These are phyloP conservation scores for Trichosporon inkin DNA, from an alignment of 1,284 basidiomycete species.

Conservation along the genomic window DNA sequence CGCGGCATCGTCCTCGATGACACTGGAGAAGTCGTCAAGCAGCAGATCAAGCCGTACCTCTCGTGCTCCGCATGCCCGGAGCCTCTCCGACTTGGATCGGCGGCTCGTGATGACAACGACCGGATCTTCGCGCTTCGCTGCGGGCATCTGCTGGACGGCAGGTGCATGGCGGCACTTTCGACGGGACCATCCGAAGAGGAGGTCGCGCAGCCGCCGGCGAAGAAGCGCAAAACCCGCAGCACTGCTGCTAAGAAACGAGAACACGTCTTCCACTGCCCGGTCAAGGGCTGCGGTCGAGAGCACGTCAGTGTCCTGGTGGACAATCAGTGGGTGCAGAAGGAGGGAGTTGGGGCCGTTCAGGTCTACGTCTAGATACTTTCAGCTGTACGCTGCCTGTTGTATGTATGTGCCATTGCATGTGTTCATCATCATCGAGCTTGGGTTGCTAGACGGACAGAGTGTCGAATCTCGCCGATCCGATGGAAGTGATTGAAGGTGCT, in stretches of 20 bases:
- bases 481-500: too few relatives aligned
- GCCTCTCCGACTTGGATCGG: constrained; percentile 37
- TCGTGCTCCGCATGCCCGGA: constrained; percentile 41
- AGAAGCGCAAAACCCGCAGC: constrained; percentile 12
- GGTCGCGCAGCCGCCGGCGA: not conserved
- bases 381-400: not conserved
- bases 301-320: constrained; percentile 30
- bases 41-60: constrained; percentile 28
- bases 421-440: too few relatives aligned
- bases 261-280: constrained; percentile 37
- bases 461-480: too few relatives aligned
- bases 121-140: constrained; percentile 45
- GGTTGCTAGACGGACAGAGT: too few relatives aligned
- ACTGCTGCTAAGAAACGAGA: constrained; percentile 19
- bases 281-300: constrained; percentile 29
- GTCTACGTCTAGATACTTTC: constrained; percentile 28
- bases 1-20: constrained; percentile 28
- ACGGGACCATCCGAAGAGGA: constrained; percentile 10
- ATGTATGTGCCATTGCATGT: constrained; percentile 11
- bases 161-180: constrained; percentile 32
- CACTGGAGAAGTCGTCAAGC: constrained; percentile 26
- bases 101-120: constrained; percentile 34
- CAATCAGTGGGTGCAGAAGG: constrained; percentile 32
- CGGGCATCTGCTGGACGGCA: constrained; percentile 46
- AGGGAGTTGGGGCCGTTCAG: constrained; percentile 36